Evolutionary conservation across 179 eudicot species (phyloP).

Genomic region (Carnegiea gigantea): DNA sequence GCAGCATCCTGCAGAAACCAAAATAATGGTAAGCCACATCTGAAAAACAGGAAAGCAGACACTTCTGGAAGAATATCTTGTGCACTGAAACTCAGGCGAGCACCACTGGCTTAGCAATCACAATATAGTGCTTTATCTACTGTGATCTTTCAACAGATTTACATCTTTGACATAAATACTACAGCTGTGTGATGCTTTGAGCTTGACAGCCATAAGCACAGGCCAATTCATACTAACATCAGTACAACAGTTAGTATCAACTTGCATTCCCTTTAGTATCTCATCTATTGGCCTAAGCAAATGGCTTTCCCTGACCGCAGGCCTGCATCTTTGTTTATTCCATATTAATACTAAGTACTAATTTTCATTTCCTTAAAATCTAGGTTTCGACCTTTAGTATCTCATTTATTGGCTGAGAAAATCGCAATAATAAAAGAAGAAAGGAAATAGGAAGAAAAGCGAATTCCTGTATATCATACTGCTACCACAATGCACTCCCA

Average conservation of each 20-base stretch:
- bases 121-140: not conserved
- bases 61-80: not conserved
- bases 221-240: not conserved
- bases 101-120: not conserved
- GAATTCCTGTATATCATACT: too few species aligned
- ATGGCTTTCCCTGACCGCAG: not conserved
- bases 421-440: not conserved
- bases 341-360: not conserved
- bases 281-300: not conserved
- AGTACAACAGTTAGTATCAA: not conserved
- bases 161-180: not conserved
- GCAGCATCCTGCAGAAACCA: constrained; percentile 30
- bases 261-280: not conserved
- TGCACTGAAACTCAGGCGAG: not conserved
- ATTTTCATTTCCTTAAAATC: not conserved
- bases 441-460: not conserved
- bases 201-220: not conserved
- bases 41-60: not conserved
- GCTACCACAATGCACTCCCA: too few species aligned
- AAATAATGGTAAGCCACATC: constrained; percentile 4
- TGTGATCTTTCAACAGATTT: not conserved
- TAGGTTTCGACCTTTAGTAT: not conserved
- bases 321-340: not conserved
- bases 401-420: not conserved
- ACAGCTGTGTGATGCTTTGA: not conserved